phyloP scores from a whole-genome alignment of 805 yeast genomes.

The Yarrowia sp. region DNA sequence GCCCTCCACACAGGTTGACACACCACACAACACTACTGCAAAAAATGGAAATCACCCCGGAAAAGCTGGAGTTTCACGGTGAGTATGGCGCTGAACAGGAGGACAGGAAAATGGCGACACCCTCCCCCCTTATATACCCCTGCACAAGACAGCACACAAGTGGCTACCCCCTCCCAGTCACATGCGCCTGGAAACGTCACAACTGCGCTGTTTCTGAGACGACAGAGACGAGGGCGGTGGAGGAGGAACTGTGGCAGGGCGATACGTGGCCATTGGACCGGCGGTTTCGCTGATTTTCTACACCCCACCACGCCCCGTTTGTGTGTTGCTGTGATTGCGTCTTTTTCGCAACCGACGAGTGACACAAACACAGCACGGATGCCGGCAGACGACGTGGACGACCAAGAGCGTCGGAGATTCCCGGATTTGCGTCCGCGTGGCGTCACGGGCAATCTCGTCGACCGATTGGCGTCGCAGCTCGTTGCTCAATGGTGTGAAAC shows the following conservation, averaged over 20 bases:
- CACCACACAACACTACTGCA: constrained; percentile 27
- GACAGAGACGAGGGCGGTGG: no score
- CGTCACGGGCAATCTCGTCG: not conserved
- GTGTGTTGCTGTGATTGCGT: constrained; percentile 11
- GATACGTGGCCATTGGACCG: no score
- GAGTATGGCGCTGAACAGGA: constrained; percentile 49
- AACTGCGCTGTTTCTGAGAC: not conserved
- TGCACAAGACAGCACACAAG: not conserved
- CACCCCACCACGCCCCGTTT: not conserved
- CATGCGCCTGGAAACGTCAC: constrained; percentile 18
- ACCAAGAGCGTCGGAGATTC: no score
- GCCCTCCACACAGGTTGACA: constrained; percentile 31
- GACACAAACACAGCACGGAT: not conserved
- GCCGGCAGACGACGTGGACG: no score
- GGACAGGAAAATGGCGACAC: not conserved
- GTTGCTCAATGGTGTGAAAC: not conserved
- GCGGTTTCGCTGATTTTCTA: no score
- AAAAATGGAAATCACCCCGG: constrained; percentile 75
- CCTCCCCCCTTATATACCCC: not conserved
- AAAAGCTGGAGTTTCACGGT: constrained; percentile 77
- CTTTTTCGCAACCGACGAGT: constrained; percentile 23
- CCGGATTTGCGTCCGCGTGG: not conserved
- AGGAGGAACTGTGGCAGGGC: no score
- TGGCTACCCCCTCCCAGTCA: constrained; percentile 14
- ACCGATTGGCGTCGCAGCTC: not conserved